Evolutionary conservation across 2,329 filamentous ascomycete species (phyloP).

Genomic region (Fusarium compactum): DNA sequence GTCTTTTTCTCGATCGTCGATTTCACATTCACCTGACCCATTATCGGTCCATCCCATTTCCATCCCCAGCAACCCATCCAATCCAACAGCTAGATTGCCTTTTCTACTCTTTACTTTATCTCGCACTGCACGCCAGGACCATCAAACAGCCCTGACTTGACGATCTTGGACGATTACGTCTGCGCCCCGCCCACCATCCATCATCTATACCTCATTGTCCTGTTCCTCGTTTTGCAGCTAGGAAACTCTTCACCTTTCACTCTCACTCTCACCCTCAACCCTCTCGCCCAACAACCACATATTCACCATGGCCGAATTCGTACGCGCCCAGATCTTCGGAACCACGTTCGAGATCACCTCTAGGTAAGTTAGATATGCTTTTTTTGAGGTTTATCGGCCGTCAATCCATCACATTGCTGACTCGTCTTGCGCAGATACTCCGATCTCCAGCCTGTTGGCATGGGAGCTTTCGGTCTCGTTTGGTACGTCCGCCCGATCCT

Average conservation of each 20-base stretch:
- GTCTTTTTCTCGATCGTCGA: constrained; percentile 41
- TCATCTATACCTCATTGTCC: constrained; percentile 26
- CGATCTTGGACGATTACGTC: constrained; percentile 35
- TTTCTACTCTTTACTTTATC: constrained; percentile 34
- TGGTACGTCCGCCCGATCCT: constrained; percentile 72
- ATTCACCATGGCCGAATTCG: constrained; percentile 94
- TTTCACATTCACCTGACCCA: constrained; percentile 44
- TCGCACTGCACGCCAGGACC: constrained; percentile 29
- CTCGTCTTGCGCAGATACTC: constrained; percentile 76
- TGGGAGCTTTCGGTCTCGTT: constrained; percentile 98
- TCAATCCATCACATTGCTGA: constrained; percentile 22
- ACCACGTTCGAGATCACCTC: constrained; percentile 99
- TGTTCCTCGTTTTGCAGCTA: constrained; percentile 30
- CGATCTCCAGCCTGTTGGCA: constrained; percentile 97
- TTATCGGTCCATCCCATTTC: constrained; percentile 43
- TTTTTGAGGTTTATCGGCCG: neutral
- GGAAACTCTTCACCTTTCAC: constrained; percentile 29
- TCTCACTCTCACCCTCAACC: constrained; percentile 9
- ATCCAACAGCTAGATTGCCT: constrained; percentile 28
- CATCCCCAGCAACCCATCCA: constrained; percentile 33
- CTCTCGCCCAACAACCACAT: constrained; percentile 20
- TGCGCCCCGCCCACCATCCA: constrained; percentile 31
- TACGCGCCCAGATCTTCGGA: constrained; percentile 98
- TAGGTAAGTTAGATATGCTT: constrained; percentile 68
- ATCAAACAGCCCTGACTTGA: constrained; percentile 21